Conservation (phyloP, 305 asterid genomes). For the Fraxinus greggii region DNA sequence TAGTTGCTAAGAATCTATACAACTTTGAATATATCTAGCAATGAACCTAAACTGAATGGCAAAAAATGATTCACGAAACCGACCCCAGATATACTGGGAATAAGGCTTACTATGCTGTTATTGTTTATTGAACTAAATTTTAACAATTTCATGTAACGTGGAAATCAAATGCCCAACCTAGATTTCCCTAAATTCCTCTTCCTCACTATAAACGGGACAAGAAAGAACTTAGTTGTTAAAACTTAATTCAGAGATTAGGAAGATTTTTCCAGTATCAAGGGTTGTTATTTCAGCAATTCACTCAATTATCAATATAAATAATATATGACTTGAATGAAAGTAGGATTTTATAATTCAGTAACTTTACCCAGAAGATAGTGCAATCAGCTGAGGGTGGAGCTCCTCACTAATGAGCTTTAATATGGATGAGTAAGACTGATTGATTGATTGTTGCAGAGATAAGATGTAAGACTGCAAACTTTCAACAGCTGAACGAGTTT, state of each 20-base stretch:
- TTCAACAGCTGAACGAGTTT: constrained; percentile 54
- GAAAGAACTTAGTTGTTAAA: not conserved
- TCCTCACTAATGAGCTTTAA: constrained; percentile 56
- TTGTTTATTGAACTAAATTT: not conserved
- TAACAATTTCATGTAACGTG: not conserved
- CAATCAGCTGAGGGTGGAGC: constrained; percentile 66
- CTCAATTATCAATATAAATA: not conserved
- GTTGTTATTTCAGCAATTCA: constrained; percentile 1
- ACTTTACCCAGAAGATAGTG: constrained; percentile 74
- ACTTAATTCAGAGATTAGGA: not conserved
- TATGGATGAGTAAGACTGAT: constrained; percentile 45
- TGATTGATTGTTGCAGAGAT: constrained; percentile 60
- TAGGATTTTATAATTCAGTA: not conserved
- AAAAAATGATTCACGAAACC: not conserved
- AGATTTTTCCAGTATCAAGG: not conserved
- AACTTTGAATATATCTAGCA: not conserved
- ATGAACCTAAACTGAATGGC: not conserved
- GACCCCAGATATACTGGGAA: not conserved
- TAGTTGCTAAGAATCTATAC: not conserved
- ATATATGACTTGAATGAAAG: not conserved
- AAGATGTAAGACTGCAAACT: constrained; percentile 51
- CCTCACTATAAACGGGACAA: not conserved
- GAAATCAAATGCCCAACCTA: not conserved
- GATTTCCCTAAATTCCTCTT: not conserved
- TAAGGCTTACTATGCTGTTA: not conserved